These are phyloP conservation scores for Thraustotheca clavata DNA, from an alignment of 352 stramenopile genomes.

Conservation along the genomic window DNA sequence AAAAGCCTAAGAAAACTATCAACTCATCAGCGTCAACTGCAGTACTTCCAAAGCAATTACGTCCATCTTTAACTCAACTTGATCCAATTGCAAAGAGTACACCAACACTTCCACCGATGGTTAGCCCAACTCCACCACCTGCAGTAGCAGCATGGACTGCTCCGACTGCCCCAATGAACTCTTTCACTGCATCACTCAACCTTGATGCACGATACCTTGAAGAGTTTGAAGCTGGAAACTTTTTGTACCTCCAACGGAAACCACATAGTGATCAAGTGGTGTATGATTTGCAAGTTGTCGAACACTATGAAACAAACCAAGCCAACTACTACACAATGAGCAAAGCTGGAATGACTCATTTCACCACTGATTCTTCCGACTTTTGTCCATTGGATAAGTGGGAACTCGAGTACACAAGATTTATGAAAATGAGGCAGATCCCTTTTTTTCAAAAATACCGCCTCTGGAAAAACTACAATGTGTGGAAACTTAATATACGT, in stretches of 20 bases:
- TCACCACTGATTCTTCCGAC: conserved; percentile 77
- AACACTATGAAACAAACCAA: conserved; percentile 76
- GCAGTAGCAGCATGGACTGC: not conserved
- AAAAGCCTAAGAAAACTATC: not conserved
- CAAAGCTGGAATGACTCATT: conserved; percentile 87
- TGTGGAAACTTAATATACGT: conserved; percentile 88
- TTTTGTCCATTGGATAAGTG: conserved; percentile 90
- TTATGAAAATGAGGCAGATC: conserved; percentile 85
- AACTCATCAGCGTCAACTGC: not conserved
- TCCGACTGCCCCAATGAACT: conserved; percentile 21
- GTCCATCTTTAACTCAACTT: not conserved
- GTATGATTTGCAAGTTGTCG: conserved; percentile 75
- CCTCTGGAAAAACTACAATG: conserved; percentile 91
- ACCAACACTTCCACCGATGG: not conserved
- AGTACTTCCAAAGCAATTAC: not conserved
- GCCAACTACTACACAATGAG: conserved; percentile 91
- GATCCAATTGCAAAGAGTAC: not conserved
- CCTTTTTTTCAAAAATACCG: conserved; percentile 91
- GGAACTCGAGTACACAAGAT: conserved; percentile 89
- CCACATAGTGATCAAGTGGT: conserved; percentile 58
- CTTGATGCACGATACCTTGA: conserved; percentile 60
- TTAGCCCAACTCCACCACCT: not conserved
- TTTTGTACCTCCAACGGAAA: conserved; percentile 70
- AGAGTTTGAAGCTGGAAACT: conserved; percentile 73
- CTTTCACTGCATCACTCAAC: conserved; percentile 70